Conservation (phyloP, 345 rosid species). For the Raphanus sativus region DNA sequence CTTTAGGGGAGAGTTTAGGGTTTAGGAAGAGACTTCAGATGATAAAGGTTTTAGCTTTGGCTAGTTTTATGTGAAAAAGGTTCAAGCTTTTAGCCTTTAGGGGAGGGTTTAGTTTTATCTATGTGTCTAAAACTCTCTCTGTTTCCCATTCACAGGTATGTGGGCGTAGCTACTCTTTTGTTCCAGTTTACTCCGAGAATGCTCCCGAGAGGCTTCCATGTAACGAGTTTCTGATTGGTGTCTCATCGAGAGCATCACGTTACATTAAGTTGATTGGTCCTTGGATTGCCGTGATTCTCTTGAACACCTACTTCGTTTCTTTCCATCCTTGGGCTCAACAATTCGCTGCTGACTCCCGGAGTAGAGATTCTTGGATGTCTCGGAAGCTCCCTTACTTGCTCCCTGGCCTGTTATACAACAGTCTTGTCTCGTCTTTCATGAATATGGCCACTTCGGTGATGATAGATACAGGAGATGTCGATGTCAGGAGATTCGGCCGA, state of each 20-base stretch:
- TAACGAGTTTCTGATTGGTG: neutral
- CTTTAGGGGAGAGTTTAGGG: no score
- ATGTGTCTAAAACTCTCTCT: neutral
- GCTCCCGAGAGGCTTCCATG: constrained; percentile 29
- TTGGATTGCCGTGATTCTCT: constrained; percentile 17
- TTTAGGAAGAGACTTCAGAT: neutral
- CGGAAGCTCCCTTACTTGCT: neutral
- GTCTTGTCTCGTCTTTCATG: neutral
- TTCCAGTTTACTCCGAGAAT: constrained; percentile 20
- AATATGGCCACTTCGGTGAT: neutral
- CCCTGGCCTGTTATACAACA: neutral
- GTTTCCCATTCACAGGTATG: constrained; percentile 14
- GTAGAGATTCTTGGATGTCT: neutral
- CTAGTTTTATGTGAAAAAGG: neutral
- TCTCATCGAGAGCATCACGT: neutral
- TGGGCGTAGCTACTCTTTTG: constrained; percentile 10
- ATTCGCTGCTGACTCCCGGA: neutral
- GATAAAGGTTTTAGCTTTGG: neutral
- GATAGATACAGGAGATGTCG: neutral
- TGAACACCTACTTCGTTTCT: constrained; percentile 3
- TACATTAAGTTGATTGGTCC: neutral
- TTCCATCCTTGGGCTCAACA: constrained; percentile 2
- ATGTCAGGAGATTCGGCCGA: neutral
- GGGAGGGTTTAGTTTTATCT: neutral
- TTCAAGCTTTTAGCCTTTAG: neutral